These are phyloP conservation scores for Pseudovirgaria hyperparasitica DNA, from an alignment of 2,329 filamentous ascomycete genomes.

Conservation along the genomic window DNA sequence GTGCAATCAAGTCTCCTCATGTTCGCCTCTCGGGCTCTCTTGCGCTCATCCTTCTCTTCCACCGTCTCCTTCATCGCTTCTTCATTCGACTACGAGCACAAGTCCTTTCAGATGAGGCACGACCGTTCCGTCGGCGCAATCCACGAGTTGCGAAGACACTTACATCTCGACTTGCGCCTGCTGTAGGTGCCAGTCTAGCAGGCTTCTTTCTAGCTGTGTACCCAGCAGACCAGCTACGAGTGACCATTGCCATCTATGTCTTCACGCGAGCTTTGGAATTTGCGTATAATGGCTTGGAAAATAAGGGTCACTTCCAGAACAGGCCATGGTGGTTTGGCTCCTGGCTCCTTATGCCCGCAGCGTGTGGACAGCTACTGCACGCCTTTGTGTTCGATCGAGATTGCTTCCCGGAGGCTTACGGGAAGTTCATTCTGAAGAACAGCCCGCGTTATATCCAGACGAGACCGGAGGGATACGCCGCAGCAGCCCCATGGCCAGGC, in stretches of 20 bases:
- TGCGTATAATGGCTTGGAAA: conserved; percentile 70
- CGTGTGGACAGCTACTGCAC: conserved; percentile 36
- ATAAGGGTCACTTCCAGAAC: conserved; percentile 50
- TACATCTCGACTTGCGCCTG: conserved; percentile 73
- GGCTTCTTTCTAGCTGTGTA: conserved; percentile 72
- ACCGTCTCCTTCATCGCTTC: conserved; percentile 83
- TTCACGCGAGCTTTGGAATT: conserved; percentile 76
- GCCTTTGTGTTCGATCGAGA: conserved; percentile 39
- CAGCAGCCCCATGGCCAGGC: conserved; percentile 58
- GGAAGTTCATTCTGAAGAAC: conserved; percentile 53
- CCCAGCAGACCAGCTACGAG: conserved; percentile 56
- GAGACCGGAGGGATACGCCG: conserved; percentile 56
- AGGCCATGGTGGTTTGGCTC: conserved; percentile 53
- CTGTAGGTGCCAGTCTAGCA: conserved; percentile 78
- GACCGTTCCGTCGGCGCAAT: conserved; percentile 71
- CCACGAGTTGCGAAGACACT: conserved; percentile 61
- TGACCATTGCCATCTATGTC: conserved; percentile 71
- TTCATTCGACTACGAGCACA: conserved; percentile 67
- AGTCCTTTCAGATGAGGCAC: conserved; percentile 66
- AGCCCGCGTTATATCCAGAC: conserved; percentile 69
- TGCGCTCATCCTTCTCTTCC: conserved; percentile 74
- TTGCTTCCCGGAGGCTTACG: conserved; percentile 43
- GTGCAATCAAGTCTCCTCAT: conserved; percentile 47
- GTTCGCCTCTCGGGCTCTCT: conserved; percentile 71
- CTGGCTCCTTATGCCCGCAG: conserved; percentile 38